Percentiles rank a stretch among this genome's conserved stretches.
Conservation (phyloP, 768 basidiomycete species). For the Leccinum longicurvipes region DNA sequence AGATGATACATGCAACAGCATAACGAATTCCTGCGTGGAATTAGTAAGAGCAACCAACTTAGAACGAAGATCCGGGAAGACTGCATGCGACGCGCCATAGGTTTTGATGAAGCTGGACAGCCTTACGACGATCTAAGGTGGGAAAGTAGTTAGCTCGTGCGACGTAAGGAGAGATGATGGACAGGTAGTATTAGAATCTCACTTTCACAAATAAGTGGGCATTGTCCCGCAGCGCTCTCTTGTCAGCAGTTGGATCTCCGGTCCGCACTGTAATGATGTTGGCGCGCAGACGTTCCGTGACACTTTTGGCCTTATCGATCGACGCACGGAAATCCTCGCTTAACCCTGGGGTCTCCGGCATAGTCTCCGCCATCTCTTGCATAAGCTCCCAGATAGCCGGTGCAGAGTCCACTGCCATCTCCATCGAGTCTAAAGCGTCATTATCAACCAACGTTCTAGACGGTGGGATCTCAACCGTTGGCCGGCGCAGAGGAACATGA, state of each 20-base stretch:
- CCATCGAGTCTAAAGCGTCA: constrained; percentile 76
- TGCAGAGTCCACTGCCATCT: constrained; percentile 73
- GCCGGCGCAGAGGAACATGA: constrained; percentile 24
- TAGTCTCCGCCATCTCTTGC: constrained; percentile 64
- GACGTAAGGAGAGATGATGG: neutral
- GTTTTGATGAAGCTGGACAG: constrained; percentile 72
- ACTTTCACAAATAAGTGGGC: constrained; percentile 84
- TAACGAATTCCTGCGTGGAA: constrained; percentile 83
- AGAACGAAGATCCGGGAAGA: constrained; percentile 57
- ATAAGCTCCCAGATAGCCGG: constrained; percentile 81
- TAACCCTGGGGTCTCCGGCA: constrained; percentile 44
- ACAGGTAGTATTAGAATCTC: constrained; percentile 4
- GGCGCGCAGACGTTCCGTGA: constrained; percentile 61
- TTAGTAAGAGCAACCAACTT: constrained; percentile 77
- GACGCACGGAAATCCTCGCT: constrained; percentile 47
- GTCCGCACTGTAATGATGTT: constrained; percentile 58
- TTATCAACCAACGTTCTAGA: constrained; percentile 71
- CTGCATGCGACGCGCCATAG: constrained; percentile 52
- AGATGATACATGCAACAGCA: constrained; percentile 81
- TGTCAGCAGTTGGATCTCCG: constrained; percentile 51
- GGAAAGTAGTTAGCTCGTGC: constrained; percentile 4
- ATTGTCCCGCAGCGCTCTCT: constrained; percentile 67
- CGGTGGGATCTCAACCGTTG: constrained; percentile 46
- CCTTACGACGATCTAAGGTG: constrained; percentile 63
- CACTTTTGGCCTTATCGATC: constrained; percentile 58